Evolutionary conservation across 495 filamentous ascomycete species (phyloP), one percentile per base, ranked within the genome.

Genomic region (Talaromyces thailandensis): DNA sequence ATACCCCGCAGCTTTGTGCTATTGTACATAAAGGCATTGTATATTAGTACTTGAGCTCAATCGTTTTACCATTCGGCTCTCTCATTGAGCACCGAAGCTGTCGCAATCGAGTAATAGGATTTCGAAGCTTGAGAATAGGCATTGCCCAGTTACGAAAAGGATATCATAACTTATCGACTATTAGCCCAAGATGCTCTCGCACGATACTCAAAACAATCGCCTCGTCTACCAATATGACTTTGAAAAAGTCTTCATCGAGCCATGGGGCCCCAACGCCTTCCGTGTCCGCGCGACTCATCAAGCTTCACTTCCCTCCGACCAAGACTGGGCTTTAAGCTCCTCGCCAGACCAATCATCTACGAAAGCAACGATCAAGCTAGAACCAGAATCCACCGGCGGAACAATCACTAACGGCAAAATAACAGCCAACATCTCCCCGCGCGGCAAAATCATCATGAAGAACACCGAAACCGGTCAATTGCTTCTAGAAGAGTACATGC

Each of bases 401-500:
- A 73, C 61, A 48, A 79, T 85, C 64, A 68, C 65, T 28, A 82
- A 84, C 58, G 82, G 81, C 60, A 77, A 75, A 18, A 82, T 84
- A 64, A 76, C 68, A 65, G 81, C 81, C 2, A 70, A 67, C 18
- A 70, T 84, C 28, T 78, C 77, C 8, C 62, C 63, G 3, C 67
- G 72, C 28, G 82, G 81, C 12, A 84, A 82, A 65, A 56, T 84
- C 16, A 82, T 71, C n/a, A 73, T 85, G 60, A 73, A 69, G 67
- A 73, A 84, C 64, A 67, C 70, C 9, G 65, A 69, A 7, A 79
- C 75, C 11, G 75, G 68, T 18, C 74, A 70, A 51, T 65, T 80
- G 8, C 61, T 80, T 7, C 73, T 86, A 0, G 83, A 86, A 69
- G 83, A 86, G 64, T 86, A 82, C 62, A 73, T 76, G 29, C 76